These are phyloP conservation scores for Ilyonectria robusta DNA, from an alignment of 2,329 filamentous ascomycete genomes.

Conservation along the genomic window DNA sequence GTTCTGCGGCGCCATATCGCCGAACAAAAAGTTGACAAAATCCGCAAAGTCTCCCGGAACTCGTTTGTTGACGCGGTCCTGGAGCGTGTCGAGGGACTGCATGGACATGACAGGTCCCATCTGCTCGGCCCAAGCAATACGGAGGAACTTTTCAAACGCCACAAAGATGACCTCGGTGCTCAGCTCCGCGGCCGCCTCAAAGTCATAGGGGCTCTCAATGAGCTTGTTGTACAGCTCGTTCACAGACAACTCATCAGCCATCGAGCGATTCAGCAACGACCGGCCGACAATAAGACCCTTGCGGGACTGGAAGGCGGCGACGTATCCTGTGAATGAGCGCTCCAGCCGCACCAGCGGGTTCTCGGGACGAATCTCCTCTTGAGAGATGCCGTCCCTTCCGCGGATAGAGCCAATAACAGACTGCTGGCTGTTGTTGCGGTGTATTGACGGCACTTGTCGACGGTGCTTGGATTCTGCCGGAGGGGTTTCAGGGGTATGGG, in stretches of 20 bases:
- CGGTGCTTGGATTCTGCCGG: conserved; percentile 55
- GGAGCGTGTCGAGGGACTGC: conserved; percentile 80
- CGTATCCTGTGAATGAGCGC: conserved; percentile 87
- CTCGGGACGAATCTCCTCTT: conserved; percentile 68
- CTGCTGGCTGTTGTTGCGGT: conserved; percentile 63
- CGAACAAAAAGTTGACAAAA: conserved; percentile 75
- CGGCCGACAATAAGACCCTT: conserved; percentile 90
- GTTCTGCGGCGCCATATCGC: conserved; percentile 78
- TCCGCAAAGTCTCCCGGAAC: conserved; percentile 81
- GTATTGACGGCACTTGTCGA: conserved; percentile 58
- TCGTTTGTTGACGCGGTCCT: conserved; percentile 74
- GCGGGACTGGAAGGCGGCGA: conserved; percentile 84
- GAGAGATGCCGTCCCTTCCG: conserved; percentile 57
- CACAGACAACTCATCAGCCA: conserved; percentile 83
- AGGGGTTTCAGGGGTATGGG: conserved; percentile 53
- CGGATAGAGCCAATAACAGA: conserved; percentile 70
- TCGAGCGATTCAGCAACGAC: conserved; percentile 77
- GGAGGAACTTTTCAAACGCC: conserved; percentile 93
- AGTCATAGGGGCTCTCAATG: conserved; percentile 85
- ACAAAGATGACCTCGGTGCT: conserved; percentile 89
- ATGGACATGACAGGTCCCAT: conserved; percentile 88
- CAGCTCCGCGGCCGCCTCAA: conserved; percentile 81
- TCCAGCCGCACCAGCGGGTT: conserved; percentile 83
- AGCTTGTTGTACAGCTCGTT: conserved; percentile 93
- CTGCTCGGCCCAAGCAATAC: conserved; percentile 88